Percentiles rank a stretch among this genome's conserved stretches.
Conservation (phyloP, 1,284 basidiomycete species). For the Naganishia cerealis region DNA sequence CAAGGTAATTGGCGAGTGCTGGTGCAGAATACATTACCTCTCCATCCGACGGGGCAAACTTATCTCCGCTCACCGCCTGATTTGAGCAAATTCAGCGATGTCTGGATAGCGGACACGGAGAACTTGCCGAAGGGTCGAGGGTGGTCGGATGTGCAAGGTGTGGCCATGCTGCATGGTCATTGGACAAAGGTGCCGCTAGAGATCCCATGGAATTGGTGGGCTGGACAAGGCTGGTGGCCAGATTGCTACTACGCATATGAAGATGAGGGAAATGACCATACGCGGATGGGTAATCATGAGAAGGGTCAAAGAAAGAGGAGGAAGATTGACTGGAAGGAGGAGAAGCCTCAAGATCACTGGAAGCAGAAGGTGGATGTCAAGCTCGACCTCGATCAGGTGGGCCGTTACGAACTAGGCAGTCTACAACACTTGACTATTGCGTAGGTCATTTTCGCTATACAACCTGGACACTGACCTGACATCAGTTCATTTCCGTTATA, state of each 20-base stretch:
- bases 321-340: conserved; percentile 25
- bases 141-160: neutral
- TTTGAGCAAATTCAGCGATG: conserved; percentile 10
- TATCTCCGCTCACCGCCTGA: conserved; percentile 18
- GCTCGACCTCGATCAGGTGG: conserved; percentile 43
- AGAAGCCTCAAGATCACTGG: conserved; percentile 38
- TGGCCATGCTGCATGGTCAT: conserved; percentile 13
- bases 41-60: conserved; percentile 12
- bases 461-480: neutral
- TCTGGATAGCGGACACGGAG: conserved; percentile 9
- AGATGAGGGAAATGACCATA: conserved; percentile 25
- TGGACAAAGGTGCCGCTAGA: conserved; percentile 28
- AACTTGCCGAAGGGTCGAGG: conserved; percentile 15
- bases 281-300: conserved; percentile 29
- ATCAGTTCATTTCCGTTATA: conserved; percentile 28
- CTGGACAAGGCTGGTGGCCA: conserved; percentile 51
- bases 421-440: conserved; percentile 36
- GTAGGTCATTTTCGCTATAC: conserved; percentile 34
- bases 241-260: conserved; percentile 42
- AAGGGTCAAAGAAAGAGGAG: conserved; percentile 18
- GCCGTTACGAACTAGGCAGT: conserved; percentile 35
- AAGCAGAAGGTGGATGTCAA: conserved; percentile 41
- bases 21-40: conserved; percentile 21
- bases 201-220: conserved; percentile 48
- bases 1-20: conserved; percentile 16